Percentiles rank a stretch among this genome's conserved stretches.
phyloP scores from a whole-genome alignment of 2,329 filamentous ascomycete genomes.

The Shiraia sp. region DNA sequence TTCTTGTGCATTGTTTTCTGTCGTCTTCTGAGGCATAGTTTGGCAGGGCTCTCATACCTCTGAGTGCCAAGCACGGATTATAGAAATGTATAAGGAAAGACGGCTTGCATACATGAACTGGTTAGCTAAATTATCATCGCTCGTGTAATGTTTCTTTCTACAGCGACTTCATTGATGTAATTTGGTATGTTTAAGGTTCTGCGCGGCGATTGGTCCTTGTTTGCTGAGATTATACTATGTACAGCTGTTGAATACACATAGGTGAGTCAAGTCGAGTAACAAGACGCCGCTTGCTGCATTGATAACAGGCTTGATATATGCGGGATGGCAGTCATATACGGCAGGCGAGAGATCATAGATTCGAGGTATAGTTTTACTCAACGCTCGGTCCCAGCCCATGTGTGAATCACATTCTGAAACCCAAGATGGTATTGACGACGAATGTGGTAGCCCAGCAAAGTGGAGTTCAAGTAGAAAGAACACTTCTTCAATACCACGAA shows the following conservation, averaged over 20 bases:
- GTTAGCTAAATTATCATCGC: no score
- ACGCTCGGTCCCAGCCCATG: neutral
- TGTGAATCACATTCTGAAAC: constrained; percentile 3
- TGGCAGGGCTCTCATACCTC: no score
- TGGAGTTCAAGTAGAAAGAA: constrained; percentile 5
- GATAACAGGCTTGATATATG: neutral
- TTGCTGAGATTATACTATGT: no score
- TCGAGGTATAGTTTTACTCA: neutral
- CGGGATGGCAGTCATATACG: neutral
- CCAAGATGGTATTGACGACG: constrained; percentile 2
- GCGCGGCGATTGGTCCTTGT: no score
- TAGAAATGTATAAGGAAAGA: no score
- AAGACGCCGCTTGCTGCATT: constrained; percentile 2
- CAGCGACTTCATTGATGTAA: no score
- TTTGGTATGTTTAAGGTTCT: no score
- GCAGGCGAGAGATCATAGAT: neutral
- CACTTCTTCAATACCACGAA: constrained; percentile 1
- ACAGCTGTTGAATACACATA: neutral
- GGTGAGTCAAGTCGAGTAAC: constrained; percentile 1
- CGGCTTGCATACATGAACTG: no score
- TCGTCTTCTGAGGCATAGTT: no score
- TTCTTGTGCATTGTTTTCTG: no score
- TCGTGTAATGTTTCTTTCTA: no score
- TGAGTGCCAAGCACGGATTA: no score
- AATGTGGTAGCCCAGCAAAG: neutral